Percentiles rank a stretch among this genome's conserved stretches.
These are phyloP conservation scores for Apophysomyces trapeziformis DNA, from an alignment of 371 early-diverging fungal species.

Conservation along the genomic window DNA sequence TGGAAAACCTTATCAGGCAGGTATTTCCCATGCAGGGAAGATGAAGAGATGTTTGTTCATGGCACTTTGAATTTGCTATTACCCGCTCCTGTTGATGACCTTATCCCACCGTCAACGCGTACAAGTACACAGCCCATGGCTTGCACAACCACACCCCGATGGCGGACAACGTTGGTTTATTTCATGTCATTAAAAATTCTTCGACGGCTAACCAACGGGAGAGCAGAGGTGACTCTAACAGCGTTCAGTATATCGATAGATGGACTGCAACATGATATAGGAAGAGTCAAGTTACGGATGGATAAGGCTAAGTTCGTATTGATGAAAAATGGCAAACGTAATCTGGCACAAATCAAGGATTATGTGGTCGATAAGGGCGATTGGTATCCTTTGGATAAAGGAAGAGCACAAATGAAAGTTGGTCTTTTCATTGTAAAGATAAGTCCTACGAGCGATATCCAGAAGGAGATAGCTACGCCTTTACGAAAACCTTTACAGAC, in stretches of 20 bases:
- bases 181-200: slow-evolving; percentile 42
- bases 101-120: slow-evolving; percentile 49
- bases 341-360: slow-evolving; percentile 32
- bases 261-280: slow-evolving; percentile 31
- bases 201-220: slow-evolving; percentile 25
- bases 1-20: slow-evolving; percentile 22
- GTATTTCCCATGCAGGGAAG: slow-evolving; percentile 27
- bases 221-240: slow-evolving; percentile 32
- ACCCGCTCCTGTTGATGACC: slow-evolving; percentile 42
- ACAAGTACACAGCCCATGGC: slow-evolving; percentile 35
- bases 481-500: slow-evolving; percentile 24
- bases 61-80: slow-evolving; percentile 36
- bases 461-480: slow-evolving; percentile 30
- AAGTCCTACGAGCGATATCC: slow-evolving; percentile 19
- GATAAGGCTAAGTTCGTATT: slow-evolving; percentile 37
- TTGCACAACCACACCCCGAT: slow-evolving; percentile 24
- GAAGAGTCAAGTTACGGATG: slow-evolving; percentile 28
- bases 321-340: slow-evolving; percentile 29
- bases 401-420: slow-evolving; percentile 30
- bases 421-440: slow-evolving; percentile 42
- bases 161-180: slow-evolving; percentile 47
- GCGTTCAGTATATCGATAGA: slow-evolving; percentile 19
- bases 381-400: slow-evolving; percentile 29
- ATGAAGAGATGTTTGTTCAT: slow-evolving; percentile 44
- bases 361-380: slow-evolving; percentile 49